phyloP scores from a whole-genome alignment of 331 rosid species.

The Prunus yedoensis region DNA sequence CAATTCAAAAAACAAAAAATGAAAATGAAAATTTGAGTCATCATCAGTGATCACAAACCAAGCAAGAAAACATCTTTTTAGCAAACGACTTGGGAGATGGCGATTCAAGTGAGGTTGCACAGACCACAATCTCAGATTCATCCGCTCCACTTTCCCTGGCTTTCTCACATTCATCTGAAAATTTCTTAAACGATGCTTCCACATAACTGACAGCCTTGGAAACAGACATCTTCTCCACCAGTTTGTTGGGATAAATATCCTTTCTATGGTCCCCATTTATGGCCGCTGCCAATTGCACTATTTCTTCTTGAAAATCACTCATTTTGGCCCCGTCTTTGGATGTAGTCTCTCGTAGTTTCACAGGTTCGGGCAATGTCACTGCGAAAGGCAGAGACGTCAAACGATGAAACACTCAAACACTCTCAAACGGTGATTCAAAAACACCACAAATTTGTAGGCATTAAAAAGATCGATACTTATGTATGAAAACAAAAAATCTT shows the following conservation, averaged over 20 bases:
- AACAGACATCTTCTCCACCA: slow-evolving; percentile 50
- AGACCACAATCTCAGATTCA: slow-evolving; percentile 42
- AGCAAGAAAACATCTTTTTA: slow-evolving; percentile 45
- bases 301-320: slow-evolving; percentile 65
- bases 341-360: slow-evolving; percentile 42
- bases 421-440: too few relatives aligned
- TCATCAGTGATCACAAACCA: slow-evolving; percentile 35
- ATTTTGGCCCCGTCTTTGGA: slow-evolving; percentile 37
- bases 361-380: slow-evolving; percentile 50
- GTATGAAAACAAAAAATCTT: too few relatives aligned
- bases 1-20: neutral
- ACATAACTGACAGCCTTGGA: slow-evolving; percentile 50
- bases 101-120: neutral
- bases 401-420: too few relatives aligned
- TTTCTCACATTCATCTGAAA: slow-evolving; percentile 52
- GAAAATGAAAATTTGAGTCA: too few relatives aligned
- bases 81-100: slow-evolving; percentile 25
- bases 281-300: slow-evolving; percentile 70
- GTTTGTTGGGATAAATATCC: slow-evolving; percentile 46
- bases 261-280: slow-evolving; percentile 61
- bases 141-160: slow-evolving; percentile 58
- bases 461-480: too few relatives aligned
- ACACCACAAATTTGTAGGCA: too few relatives aligned
- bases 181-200: slow-evolving; percentile 43
- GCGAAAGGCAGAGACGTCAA: neutral